Conservation (phyloP, 768 basidiomycete genomes). For the Leccinum sublutescens region DNA sequence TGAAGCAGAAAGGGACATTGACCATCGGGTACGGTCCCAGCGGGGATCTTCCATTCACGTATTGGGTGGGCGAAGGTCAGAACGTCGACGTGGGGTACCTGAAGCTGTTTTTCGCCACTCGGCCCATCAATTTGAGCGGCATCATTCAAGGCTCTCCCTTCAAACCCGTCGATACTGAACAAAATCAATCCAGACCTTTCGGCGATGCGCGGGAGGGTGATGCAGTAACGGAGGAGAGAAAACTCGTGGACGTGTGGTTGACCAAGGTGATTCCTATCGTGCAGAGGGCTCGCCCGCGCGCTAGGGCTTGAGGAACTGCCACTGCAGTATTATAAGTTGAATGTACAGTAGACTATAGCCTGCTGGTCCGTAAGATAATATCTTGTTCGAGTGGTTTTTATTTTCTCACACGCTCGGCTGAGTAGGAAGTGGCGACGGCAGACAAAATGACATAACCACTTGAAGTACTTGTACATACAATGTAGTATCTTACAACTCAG, state of each 20-base stretch:
- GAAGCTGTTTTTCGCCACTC: conserved; percentile 1
- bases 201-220: neutral
- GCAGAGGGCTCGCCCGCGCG: conserved; percentile 5
- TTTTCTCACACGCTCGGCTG: no score
- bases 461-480: no score
- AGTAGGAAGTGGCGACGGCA: no score
- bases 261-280: conserved; percentile 18
- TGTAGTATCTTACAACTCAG: neutral
- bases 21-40: conserved; percentile 40
- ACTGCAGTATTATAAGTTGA: no score
- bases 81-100: neutral
- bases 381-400: no score
- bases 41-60: neutral
- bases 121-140: neutral
- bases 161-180: neutral
- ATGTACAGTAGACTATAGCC: no score
- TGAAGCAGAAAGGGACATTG: conserved; percentile 9
- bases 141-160: neutral
- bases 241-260: conserved; percentile 18
- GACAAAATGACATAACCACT: neutral
- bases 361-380: no score
- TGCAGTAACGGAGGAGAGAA: neutral
- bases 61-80: neutral
- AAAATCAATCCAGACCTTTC: neutral
- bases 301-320: no score